phyloP scores from a whole-genome alignment of 345 rosid species.

The Populus nigra region DNA sequence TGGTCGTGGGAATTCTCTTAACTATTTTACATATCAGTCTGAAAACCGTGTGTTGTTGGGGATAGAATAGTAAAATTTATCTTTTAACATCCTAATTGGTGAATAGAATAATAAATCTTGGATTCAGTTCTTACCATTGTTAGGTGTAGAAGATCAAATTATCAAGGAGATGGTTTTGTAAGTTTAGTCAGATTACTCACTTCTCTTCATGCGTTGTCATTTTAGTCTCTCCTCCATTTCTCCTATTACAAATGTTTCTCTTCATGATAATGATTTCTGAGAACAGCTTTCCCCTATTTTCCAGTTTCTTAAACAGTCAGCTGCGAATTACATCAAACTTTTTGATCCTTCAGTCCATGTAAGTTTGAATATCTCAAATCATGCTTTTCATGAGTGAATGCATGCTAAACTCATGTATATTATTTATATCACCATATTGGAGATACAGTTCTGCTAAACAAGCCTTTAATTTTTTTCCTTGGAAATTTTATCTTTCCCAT shows the following conservation, averaged over 20 bases:
- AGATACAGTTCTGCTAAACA: neutral
- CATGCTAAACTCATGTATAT: conserved; percentile 6
- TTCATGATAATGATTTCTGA: conserved; percentile 16
- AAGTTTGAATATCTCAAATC: conserved; percentile 32
- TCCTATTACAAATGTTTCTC: neutral
- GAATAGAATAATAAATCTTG: neutral
- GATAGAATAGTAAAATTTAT: neutral
- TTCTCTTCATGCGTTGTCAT: neutral
- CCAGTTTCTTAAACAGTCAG: conserved; percentile 83
- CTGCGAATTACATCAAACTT: conserved; percentile 54
- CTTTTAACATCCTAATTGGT: neutral
- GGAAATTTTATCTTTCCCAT: conserved; percentile 3
- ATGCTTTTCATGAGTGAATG: conserved; percentile 4
- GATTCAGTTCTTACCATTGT: neutral
- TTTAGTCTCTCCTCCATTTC: neutral
- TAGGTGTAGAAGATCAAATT: neutral
- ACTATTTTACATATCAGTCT: neutral
- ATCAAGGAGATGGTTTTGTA: neutral
- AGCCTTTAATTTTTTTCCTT: neutral
- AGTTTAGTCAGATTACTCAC: neutral
- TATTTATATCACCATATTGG: conserved; percentile 11
- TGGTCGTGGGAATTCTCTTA: neutral
- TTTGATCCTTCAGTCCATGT: conserved; percentile 84
- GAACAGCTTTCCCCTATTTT: neutral
- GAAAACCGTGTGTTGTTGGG: neutral